These are phyloP conservation scores for Lathyrus oleraceus DNA, from an alignment of 306 rosid genomes.

Conservation along the genomic window DNA sequence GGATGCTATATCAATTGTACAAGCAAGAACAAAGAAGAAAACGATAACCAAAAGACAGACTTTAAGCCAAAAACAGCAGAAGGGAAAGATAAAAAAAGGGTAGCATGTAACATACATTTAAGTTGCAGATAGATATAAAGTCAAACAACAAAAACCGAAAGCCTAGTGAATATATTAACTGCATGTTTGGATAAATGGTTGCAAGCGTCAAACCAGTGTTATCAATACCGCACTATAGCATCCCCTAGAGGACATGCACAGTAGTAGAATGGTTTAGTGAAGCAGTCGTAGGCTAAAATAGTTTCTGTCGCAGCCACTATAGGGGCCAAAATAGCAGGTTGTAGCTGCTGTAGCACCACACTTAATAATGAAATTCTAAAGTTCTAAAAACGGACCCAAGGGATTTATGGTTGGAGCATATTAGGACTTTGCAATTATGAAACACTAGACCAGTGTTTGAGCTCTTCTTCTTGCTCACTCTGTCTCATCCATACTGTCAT, in stretches of 20 bases:
- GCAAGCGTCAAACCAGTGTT: background rate
- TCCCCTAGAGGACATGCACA: background rate
- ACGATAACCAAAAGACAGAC: background rate
- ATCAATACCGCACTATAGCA: background rate
- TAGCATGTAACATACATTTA: background rate
- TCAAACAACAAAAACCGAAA: constrained; percentile 23
- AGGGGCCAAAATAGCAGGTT: background rate
- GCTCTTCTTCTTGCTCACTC: too few species aligned
- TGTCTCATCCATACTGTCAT: too few species aligned
- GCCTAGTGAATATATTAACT: background rate
- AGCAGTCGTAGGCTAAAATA: background rate
- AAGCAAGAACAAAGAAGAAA: constrained; percentile 24
- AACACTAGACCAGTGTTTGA: too few species aligned
- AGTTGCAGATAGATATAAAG: background rate
- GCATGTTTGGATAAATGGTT: background rate
- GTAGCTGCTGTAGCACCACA: background rate
- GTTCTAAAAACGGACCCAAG: too few species aligned
- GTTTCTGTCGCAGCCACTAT: background rate
- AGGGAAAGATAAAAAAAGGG: background rate
- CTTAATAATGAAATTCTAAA: too few species aligned
- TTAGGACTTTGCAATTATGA: too few species aligned
- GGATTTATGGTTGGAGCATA: too few species aligned
- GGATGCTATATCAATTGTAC: background rate
- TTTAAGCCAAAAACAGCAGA: background rate
- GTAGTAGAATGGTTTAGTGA: background rate